Conservation (phyloP, 306 rosid genomes). For the Cicer judaicum region DNA sequence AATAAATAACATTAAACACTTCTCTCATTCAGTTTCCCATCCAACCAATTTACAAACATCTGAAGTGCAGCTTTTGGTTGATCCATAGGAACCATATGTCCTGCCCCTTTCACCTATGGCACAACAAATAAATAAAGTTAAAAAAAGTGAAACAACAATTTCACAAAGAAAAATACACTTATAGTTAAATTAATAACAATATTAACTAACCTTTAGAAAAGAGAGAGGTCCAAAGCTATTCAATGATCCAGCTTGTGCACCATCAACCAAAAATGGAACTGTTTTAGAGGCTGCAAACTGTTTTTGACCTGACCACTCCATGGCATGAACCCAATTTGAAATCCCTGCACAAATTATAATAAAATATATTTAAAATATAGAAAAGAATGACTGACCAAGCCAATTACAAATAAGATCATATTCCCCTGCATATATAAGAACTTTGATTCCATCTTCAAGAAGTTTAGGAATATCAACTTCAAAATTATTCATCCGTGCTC, state of each 20-base stretch:
- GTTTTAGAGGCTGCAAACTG: constrained; percentile 49
- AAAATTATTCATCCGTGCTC: constrained; percentile 81
- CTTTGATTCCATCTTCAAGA: constrained; percentile 82
- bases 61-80: constrained; percentile 77
- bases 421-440: constrained; percentile 90
- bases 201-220: constrained; percentile 68
- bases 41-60: constrained; percentile 74
- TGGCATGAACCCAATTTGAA: constrained; percentile 79
- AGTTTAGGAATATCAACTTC: constrained; percentile 83
- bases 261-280: constrained; percentile 59
- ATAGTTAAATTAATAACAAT: not conserved
- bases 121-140: constrained; percentile 17
- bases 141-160: not conserved
- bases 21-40: constrained; percentile 53
- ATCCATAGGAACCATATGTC: constrained; percentile 93
- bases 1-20: constrained; percentile 6
- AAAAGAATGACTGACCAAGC: constrained; percentile 66
- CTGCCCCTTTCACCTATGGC: constrained; percentile 67
- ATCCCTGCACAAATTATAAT: constrained; percentile 60
- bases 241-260: constrained; percentile 66
- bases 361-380: not conserved
- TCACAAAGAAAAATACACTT: not conserved
- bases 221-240: constrained; percentile 72
- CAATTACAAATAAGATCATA: constrained; percentile 92
- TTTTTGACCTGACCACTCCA: constrained; percentile 82